Base-by-base conservation (phyloP, 2,329 filamentous ascomycete species). In the Corniculantispora saksenae region DNA sequence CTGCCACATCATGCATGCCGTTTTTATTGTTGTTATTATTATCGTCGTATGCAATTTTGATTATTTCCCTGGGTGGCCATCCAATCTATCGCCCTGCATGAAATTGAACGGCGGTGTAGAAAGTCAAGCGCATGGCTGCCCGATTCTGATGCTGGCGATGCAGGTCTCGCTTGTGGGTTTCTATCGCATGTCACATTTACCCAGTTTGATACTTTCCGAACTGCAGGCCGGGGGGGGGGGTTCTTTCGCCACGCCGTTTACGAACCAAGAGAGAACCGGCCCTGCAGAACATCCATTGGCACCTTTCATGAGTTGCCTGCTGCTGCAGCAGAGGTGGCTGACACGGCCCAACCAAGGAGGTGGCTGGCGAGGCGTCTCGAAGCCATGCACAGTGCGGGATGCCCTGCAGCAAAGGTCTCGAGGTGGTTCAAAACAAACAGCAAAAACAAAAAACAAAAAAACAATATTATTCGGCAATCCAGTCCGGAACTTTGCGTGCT, bases 141-240 rank as follows among this genome's bases (percentile, higher is more conserved):
- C 61, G 54, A 64, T 63, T 56, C 9, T 32, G 61, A 56, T 51
- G 45, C 25, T 64, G 45, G 54, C 54, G 55, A 64, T 45, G 61
- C 45, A 58, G 54, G 54, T 58, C 45, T 64, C 61, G 54, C 45
- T 23, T 58, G 61, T 58, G 43, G 45, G 43, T 32, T 58, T 53
- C 45, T 56, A 58, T 58, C 54, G 54, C 54, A 38, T 53, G 27
- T 64, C 61, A 58, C 21, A 57, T 64, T 58, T 32, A 7, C n/a
- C n/a, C 25, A 29, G 29, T 21, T 50, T 17, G 45, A 23, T 47
- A 50, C 13, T 35, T 55, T 35, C 15, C 48, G 27, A 40, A 27
- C 35, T 12, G 7, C 43, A 27, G 23, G 19, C 27, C n/a, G n/a
- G n/a, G n/a, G n/a, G n/a, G n/a, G n/a, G 21, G 61, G 59, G 13